Percentiles rank a stretch among this genome's conserved stretches.
phyloP scores from a whole-genome alignment of 176 grass and related monocot species.

The Puya raimondii region DNA sequence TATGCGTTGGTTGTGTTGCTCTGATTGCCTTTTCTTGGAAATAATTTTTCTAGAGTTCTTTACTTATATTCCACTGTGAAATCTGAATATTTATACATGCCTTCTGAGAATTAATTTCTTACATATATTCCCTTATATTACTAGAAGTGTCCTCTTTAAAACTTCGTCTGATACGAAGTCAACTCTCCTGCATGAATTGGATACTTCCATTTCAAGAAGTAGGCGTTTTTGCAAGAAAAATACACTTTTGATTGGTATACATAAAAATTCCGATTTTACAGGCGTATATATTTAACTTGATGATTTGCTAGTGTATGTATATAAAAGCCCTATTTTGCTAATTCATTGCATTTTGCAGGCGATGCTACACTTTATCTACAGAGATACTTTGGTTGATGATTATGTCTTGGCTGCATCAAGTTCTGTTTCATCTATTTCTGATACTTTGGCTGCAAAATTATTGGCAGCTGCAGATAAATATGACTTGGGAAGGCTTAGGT shows the following conservation, averaged over 20 bases:
- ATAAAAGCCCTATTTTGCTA: slow-evolving; percentile 13
- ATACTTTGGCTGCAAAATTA: slow-evolving; percentile 70
- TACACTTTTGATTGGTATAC: no score
- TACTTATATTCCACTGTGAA: no score
- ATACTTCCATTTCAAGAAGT: no score
- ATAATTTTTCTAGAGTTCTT: slow-evolving; percentile 5
- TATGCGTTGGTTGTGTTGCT: background rate
- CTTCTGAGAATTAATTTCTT: no score
- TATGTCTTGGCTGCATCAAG: slow-evolving; percentile 63
- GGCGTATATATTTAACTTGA: background rate
- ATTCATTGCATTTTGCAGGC: slow-evolving; percentile 28
- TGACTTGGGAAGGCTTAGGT: slow-evolving; percentile 60
- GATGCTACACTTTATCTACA: slow-evolving; percentile 85
- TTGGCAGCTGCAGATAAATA: slow-evolving; percentile 83
- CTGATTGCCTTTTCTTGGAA: slow-evolving; percentile 1
- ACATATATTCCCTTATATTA: no score
- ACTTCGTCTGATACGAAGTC: no score
- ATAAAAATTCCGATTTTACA: no score
- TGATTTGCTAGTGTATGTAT: background rate
- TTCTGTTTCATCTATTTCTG: slow-evolving; percentile 60
- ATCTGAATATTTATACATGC: no score
- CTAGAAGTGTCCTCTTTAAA: no score
- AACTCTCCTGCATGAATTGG: no score
- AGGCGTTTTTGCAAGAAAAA: no score
- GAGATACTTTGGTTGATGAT: slow-evolving; percentile 60